A percentile compares a stretch with the other conserved stretches of the same genome.
Evolutionary conservation across 108 stramenopile species (phyloP).

Genomic region (Nitzschia sp.): DNA sequence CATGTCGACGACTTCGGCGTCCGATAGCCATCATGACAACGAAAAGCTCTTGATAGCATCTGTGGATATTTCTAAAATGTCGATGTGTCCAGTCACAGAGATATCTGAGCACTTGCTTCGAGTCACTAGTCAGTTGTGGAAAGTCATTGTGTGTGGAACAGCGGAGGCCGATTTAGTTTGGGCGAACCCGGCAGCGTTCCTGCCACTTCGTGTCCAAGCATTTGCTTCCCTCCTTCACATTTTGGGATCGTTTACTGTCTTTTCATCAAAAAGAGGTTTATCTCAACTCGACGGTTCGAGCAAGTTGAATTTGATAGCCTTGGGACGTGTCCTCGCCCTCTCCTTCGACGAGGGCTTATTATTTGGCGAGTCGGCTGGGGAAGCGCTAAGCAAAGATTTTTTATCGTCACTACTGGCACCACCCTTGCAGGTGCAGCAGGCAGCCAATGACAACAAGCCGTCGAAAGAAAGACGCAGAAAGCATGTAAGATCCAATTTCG

Average conservation of each 20-base stretch:
- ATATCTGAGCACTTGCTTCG: constrained; percentile 60
- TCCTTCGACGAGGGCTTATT: constrained; percentile 70
- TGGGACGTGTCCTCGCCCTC: constrained; percentile 48
- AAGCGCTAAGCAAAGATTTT: constrained; percentile 23
- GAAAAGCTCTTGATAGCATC: constrained; percentile 50
- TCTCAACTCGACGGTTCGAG: constrained; percentile 67
- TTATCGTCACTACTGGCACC: background rate
- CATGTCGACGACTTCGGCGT: background rate
- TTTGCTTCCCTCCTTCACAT: constrained; percentile 74
- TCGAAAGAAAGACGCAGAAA: constrained; percentile 9
- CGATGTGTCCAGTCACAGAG: constrained; percentile 63
- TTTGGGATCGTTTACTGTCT: constrained; percentile 59
- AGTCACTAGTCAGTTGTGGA: constrained; percentile 56
- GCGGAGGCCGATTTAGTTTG: constrained; percentile 69
- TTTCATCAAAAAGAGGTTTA: constrained; percentile 68
- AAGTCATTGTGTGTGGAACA: constrained; percentile 56
- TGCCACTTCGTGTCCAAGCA: constrained; percentile 77
- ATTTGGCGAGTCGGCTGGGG: constrained; percentile 33
- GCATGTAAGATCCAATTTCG: constrained; percentile 46
- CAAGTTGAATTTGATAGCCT: constrained; percentile 59
- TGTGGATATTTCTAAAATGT: constrained; percentile 51
- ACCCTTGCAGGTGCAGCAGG: background rate
- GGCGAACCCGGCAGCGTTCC: constrained; percentile 75
- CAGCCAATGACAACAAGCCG: background rate
- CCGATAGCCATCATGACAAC: constrained; percentile 36